phyloP scores from a whole-genome alignment of 768 basidiomycete genomes.

The Russula earlei region DNA sequence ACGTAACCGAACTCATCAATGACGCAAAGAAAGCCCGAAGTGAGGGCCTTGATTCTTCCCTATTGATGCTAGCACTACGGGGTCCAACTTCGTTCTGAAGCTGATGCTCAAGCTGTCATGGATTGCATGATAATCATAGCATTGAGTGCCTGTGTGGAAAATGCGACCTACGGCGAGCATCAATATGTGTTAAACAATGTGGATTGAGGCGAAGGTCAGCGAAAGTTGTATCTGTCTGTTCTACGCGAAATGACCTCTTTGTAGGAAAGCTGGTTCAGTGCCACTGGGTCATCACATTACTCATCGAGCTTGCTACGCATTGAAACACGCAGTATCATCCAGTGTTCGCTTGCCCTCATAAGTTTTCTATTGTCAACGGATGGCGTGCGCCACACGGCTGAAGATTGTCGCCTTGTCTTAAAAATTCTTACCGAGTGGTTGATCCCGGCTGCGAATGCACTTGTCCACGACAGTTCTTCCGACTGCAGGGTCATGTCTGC shows the following conservation, averaged over 20 bases:
- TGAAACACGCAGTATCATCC: slow-evolving; percentile 38
- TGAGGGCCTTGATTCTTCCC: slow-evolving; percentile 38
- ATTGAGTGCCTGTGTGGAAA: slow-evolving; percentile 38
- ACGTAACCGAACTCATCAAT: slow-evolving; percentile 36
- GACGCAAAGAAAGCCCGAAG: slow-evolving; percentile 39
- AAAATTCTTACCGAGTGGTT: slow-evolving; percentile 36
- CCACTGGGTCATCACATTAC: slow-evolving; percentile 22
- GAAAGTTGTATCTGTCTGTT: not conserved
- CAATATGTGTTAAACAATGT: not conserved
- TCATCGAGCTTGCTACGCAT: slow-evolving; percentile 41
- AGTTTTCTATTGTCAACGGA: slow-evolving; percentile 25
- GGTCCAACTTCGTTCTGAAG: slow-evolving; percentile 21
- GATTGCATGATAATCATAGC: slow-evolving; percentile 39
- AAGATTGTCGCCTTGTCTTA: slow-evolving; percentile 29
- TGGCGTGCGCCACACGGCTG: slow-evolving; percentile 9
- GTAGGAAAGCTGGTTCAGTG: slow-evolving; percentile 8
- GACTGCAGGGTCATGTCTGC: slow-evolving; percentile 35
- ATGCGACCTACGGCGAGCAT: slow-evolving; percentile 28
- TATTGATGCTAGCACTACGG: slow-evolving; percentile 46
- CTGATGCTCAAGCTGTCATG: slow-evolving; percentile 26
- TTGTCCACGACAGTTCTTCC: slow-evolving; percentile 26
- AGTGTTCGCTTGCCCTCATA: slow-evolving; percentile 30
- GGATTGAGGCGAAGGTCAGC: not conserved
- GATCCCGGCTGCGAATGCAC: slow-evolving; percentile 38
- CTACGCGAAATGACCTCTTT: not conserved